Evolutionary conservation across 805 yeast species (phyloP), one percentile per base, ranked within the genome.

Genomic region (Candida broadrunensis): DNA sequence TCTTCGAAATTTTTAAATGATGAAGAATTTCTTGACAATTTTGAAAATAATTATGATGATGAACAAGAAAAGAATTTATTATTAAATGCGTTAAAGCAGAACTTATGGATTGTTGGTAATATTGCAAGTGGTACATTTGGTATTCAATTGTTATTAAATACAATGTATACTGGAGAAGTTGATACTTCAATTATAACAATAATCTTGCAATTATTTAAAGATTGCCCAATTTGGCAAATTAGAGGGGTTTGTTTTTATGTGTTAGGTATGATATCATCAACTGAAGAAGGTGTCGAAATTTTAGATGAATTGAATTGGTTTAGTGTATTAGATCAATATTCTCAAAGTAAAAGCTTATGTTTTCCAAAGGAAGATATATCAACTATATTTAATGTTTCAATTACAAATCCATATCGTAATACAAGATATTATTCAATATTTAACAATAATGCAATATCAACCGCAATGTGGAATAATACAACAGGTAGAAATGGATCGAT

Each of bases 81-180:
- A 25, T 13, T 25, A 9, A 38, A 33, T 17, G n/a, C 19, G 3
- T 59, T 91, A 19, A 88, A 87, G 54, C 86, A 90, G 9, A 78
- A 84, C 25, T 52, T 91, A 26, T 91, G 97, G 97, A 82, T 95
- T 1, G 70, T 88, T 25, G 97, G 97, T 0, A 81, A 83, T 51
- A 80, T 90, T 23, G 90, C 90, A 2, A 77, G 89, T 1, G 77
- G 88, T 1, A 75, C 75, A 8, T 64, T 73, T 38, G 97, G 97
- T 0, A 80, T 85, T 17, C 70, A 65, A 39, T 46, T 69, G 7
- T 46, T 70, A 7, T 25, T 25, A 25, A 70, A 65, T 39, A 66
- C 70, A 2, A 43, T 59, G 33, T 56, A 58, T 43, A 51, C 48
- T 31, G 43, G 51, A 7, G 46, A 49, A 15, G 39, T 61, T 5